Evolutionary conservation across 2,329 filamentous ascomycete species (phyloP).

Genomic region (Pseudogymnoascus sp.): DNA sequence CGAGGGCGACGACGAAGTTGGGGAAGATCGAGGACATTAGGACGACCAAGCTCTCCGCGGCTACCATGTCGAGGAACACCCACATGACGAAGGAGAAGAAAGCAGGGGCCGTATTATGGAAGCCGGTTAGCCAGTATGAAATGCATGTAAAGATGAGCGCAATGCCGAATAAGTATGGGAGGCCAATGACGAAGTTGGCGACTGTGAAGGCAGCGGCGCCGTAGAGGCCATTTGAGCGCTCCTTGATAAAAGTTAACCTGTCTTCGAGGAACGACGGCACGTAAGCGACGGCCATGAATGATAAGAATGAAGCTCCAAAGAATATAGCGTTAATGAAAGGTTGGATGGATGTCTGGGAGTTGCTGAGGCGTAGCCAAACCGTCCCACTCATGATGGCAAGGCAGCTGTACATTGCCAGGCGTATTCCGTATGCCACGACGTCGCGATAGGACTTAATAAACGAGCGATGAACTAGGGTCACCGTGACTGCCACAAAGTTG

Average conservation of each 20-base stretch:
- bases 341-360: conserved; percentile 65
- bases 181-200: conserved; percentile 73
- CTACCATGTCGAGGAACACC: conserved; percentile 76
- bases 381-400: conserved; percentile 83
- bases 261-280: conserved; percentile 80
- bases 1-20: conserved; percentile 71
- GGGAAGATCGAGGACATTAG: conserved; percentile 65
- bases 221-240: conserved; percentile 74
- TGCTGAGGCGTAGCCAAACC: conserved; percentile 67
- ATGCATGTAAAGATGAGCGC: conserved; percentile 66
- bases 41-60: conserved; percentile 78
- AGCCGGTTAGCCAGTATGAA: conserved; percentile 73
- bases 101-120: conserved; percentile 52
- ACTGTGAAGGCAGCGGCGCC: conserved; percentile 64
- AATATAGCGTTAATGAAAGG: conserved; percentile 77
- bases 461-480: conserved; percentile 65
- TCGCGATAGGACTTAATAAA: conserved; percentile 82
- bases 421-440: conserved; percentile 74
- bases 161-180: conserved; percentile 73
- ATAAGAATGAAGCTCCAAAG: conserved; percentile 68
- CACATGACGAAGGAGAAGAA: conserved; percentile 78
- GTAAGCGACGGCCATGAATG: conserved; percentile 77
- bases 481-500: conserved; percentile 35
- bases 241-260: conserved; percentile 62
- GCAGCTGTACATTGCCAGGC: conserved; percentile 72